Evolutionary conservation across 1,284 basidiomycete species (phyloP).

Genomic region (Fomitiporia mediterranea): DNA sequence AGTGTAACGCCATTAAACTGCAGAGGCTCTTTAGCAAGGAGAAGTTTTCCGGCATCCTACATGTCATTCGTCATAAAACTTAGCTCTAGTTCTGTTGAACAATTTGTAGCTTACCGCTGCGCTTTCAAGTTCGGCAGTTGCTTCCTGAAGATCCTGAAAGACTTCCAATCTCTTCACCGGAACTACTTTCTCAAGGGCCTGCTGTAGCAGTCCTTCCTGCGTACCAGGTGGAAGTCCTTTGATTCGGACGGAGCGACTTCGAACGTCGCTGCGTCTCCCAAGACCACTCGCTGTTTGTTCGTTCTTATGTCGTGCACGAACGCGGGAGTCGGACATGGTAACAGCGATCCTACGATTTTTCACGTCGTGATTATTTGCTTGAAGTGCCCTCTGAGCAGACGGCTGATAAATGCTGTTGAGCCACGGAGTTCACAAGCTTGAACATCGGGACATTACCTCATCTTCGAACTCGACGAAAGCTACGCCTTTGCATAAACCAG

Average conservation of each 20-base stretch:
- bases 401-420: slow-evolving; percentile 39
- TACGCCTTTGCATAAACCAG: slow-evolving; percentile 76
- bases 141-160: slow-evolving; percentile 61
- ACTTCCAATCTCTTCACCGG: slow-evolving; percentile 74
- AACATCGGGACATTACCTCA: slow-evolving; percentile 46
- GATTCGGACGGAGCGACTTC: slow-evolving; percentile 69
- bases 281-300: slow-evolving; percentile 49
- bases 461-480: slow-evolving; percentile 91
- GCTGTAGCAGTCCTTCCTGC: slow-evolving; percentile 87
- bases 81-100: background rate
- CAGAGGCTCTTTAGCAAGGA: slow-evolving; percentile 66
- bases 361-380: slow-evolving; percentile 79
- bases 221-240: slow-evolving; percentile 66
- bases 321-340: slow-evolving; percentile 74
- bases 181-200: slow-evolving; percentile 75
- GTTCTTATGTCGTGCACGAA: slow-evolving; percentile 45
- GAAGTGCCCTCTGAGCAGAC: slow-evolving; percentile 66
- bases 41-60: slow-evolving; percentile 75
- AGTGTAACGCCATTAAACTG: slow-evolving; percentile 57
- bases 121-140: slow-evolving; percentile 72
- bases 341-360: slow-evolving; percentile 84
- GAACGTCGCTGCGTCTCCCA: slow-evolving; percentile 54
- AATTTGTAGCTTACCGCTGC: slow-evolving; percentile 48
- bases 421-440: background rate
- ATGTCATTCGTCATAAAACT: background rate